Evolutionary conservation across 1,284 basidiomycete species (phyloP), one percentile per base, ranked within the genome.

Genomic region (Exsudoporus floridanus): DNA sequence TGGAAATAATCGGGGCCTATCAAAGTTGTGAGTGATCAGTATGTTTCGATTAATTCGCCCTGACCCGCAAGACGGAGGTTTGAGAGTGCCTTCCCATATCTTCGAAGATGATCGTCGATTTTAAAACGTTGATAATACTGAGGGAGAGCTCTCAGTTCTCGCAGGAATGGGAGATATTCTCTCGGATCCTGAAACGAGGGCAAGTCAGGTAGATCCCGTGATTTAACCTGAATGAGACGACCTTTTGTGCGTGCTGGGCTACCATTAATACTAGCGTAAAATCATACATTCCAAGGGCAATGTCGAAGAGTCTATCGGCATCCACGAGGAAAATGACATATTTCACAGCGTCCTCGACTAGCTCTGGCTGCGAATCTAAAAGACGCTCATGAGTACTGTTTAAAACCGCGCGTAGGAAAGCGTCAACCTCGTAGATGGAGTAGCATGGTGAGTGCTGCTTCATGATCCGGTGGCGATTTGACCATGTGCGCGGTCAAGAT

Each of bases 241-340:
- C 94, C 80, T 95, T 96, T 70, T 98, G 94, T 33, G 95, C 92
- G 64, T 98, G 91, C 69, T 99, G 97, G 1, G 97, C 96, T 34
- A 99, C 83, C 86, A 99, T 88, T 31, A 99, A 77, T 2, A 98
- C 95, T 3, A 99, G 77, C 21, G 90, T 86, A 73, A 99, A 98
- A 71, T 99, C 94, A 71, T 99, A 99, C 94, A 98, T 98, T 23
- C 97, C 96, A 23, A 99, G 80, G 2, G 97, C 97, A 6, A 91
- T 90, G 67, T 98, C 87, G 73, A 95, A 99, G 3, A 99, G 80
- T 56, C 81, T 82, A 63, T 99, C 87, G 0, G 94, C 93, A 65
- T 98, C 94, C 16, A 94, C 93, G 30, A 99, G 81, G 79, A 98
- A 99, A 69, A 99, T 97, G 70, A 99, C 90, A 66, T 99, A 99